Percentiles rank a stretch among this genome's conserved stretches.
phyloP scores from a whole-genome alignment of 306 rosid species.

The Neltuma alba region DNA sequence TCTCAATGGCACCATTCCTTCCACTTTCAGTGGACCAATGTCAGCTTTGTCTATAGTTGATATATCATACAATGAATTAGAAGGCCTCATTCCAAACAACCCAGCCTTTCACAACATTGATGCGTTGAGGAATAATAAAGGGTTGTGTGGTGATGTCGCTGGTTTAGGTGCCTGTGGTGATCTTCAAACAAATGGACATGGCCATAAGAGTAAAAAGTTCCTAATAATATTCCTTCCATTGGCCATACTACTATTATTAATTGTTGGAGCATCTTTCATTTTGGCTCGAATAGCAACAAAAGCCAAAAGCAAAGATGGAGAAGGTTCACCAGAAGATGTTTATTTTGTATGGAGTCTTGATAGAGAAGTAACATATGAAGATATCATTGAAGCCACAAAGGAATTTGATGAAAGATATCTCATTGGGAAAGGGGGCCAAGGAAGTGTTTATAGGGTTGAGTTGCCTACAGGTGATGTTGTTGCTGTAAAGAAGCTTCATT shows the following conservation, averaged over 20 bases:
- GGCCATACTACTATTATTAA: neutral
- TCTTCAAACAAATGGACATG: too few species aligned
- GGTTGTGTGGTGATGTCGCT: neutral
- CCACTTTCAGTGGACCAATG: constrained; percentile 1
- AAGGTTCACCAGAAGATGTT: neutral
- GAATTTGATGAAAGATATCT: neutral
- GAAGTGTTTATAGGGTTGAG: neutral
- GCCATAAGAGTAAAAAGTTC: neutral
- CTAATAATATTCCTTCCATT: neutral
- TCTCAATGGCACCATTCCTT: constrained; percentile 37
- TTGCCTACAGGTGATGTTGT: neutral
- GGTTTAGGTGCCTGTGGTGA: neutral
- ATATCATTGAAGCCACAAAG: constrained; percentile 25
- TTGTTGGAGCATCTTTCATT: neutral
- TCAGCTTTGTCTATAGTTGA: neutral
- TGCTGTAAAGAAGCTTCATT: too few species aligned
- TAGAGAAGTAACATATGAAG: neutral
- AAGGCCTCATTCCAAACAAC: constrained; percentile 18
- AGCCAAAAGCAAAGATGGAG: neutral
- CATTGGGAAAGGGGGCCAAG: neutral
- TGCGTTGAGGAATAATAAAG: constrained; percentile 22
- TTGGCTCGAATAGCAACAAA: neutral
- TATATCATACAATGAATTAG: neutral
- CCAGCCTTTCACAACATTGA: constrained; percentile 12
- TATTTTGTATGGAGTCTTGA: neutral